Percentiles rank a stretch among this genome's conserved stretches.
These are phyloP conservation scores for Globisporangium takayamanum DNA, from an alignment of 352 stramenopile species.

Conservation along the genomic window DNA sequence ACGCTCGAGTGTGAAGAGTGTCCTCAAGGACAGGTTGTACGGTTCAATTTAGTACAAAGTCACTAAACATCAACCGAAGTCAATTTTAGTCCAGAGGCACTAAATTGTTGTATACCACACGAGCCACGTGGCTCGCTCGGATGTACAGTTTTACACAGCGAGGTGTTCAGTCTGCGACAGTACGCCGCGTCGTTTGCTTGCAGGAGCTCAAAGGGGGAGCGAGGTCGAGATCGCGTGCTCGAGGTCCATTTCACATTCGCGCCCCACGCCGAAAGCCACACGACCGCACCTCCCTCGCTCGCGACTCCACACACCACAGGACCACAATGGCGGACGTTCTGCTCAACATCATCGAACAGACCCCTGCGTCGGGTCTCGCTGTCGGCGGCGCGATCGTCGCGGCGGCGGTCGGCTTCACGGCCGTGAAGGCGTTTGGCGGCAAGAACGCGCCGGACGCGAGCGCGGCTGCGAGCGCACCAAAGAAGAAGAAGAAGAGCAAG, in stretches of 20 bases:
- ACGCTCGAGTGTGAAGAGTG: no score
- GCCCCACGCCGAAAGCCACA: neutral
- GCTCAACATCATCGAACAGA: conserved; percentile 58
- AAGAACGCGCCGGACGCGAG: conserved; percentile 20
- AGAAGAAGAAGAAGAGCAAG: conserved; percentile 65
- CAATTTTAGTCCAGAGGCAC: no score
- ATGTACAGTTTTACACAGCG: no score
- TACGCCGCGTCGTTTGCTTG: no score
- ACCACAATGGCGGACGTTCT: conserved; percentile 52
- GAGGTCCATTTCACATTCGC: conserved; percentile 14
- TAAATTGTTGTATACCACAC: no score
- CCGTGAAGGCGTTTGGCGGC: conserved; percentile 53
- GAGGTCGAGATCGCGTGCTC: no score
- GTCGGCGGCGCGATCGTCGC: conserved; percentile 64
- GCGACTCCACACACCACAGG: neutral
- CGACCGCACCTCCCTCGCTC: neutral
- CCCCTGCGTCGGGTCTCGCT: conserved; percentile 49
- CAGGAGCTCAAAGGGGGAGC: no score
- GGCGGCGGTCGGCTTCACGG: conserved; percentile 57
- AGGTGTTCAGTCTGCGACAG: no score
- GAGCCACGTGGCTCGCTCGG: no score
- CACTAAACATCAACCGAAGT: no score
- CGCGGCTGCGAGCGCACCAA: conserved; percentile 30
- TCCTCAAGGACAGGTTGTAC: no score
- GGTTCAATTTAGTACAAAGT: no score